A percentile compares a stretch with the other conserved stretches of the same genome.
These are phyloP conservation scores for Corylus avellana DNA, from an alignment of 306 rosid genomes.

Conservation along the genomic window DNA sequence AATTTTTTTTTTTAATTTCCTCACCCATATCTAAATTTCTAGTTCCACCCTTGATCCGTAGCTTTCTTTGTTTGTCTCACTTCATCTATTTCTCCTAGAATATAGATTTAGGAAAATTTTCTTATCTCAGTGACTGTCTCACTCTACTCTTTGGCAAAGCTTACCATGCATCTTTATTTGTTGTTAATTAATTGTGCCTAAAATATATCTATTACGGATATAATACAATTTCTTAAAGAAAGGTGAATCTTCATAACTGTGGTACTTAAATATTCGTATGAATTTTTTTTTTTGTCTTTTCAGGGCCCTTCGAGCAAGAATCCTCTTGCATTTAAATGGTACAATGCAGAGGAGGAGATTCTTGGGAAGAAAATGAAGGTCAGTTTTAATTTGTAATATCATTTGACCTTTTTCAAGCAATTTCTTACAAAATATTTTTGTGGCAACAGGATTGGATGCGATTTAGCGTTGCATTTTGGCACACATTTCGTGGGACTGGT, in stretches of 20 bases:
- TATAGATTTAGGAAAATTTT: not conserved
- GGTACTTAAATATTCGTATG: not conserved
- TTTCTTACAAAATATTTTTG: constrained; percentile 23
- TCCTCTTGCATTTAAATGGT: constrained; percentile 80
- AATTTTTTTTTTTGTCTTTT: not conserved
- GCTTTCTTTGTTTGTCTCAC: too few species aligned
- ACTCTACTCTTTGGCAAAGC: too few species aligned
- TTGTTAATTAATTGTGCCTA: not conserved
- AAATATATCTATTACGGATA: not conserved
- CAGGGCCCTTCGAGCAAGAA: constrained; percentile 94
- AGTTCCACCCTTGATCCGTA: too few species aligned
- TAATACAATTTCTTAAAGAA: not conserved
- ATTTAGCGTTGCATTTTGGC: constrained; percentile 99
- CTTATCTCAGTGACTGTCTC: not conserved
- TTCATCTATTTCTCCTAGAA: not conserved
- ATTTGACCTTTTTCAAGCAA: not conserved
- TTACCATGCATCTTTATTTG: not conserved
- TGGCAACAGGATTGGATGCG: constrained; percentile 83
- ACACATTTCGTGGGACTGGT: constrained; percentile 94
- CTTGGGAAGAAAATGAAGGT: constrained; percentile 99
- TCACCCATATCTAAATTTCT: too few species aligned
- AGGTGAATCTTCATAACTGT: not conserved
- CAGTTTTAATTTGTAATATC: constrained; percentile 27
- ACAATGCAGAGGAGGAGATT: constrained; percentile 77
- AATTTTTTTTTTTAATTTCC: too few species aligned